Percentiles rank a stretch among this genome's conserved stretches.
phyloP scores from a whole-genome alignment of 306 rosid species.

The Albizia julibrissin region DNA sequence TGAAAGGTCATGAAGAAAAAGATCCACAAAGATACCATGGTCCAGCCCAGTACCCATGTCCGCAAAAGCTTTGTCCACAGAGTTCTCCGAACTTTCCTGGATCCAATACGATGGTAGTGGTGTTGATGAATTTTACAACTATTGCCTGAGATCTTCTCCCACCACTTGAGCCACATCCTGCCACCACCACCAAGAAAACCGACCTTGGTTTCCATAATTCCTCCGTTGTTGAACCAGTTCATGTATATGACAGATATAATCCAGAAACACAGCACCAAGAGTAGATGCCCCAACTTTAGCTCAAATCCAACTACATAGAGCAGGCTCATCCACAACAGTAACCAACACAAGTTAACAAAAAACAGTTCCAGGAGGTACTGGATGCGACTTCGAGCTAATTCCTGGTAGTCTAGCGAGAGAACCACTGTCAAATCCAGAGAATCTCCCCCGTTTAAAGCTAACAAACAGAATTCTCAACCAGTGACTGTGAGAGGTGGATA shows the following conservation, averaged over 20 bases:
- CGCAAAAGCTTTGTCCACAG: slow-evolving; percentile 64
- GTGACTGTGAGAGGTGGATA: slow-evolving; percentile 29
- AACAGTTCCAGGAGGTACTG: no score
- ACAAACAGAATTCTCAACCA: slow-evolving; percentile 36
- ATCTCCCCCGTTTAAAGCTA: slow-evolving; percentile 46
- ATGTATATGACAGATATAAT: slow-evolving; percentile 64
- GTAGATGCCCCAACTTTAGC: slow-evolving; percentile 79
- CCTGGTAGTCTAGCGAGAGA: slow-evolving; percentile 41
- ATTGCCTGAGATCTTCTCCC: slow-evolving; percentile 60
- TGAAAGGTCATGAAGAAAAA: slow-evolving; percentile 69
- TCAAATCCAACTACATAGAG: slow-evolving; percentile 81
- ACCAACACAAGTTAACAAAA: slow-evolving; percentile 52
- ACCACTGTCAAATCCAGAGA: slow-evolving; percentile 67
- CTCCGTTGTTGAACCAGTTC: slow-evolving; percentile 65
- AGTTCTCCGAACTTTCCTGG: slow-evolving; percentile 49
- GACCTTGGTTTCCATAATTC: slow-evolving; percentile 60
- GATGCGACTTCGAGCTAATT: no score
- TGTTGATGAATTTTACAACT: slow-evolving; percentile 50
- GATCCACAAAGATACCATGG: slow-evolving; percentile 59
- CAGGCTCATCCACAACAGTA: slow-evolving; percentile 77
- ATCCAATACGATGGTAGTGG: slow-evolving; percentile 59
- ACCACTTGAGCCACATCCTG: slow-evolving; percentile 65
- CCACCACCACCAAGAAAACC: slow-evolving; percentile 51
- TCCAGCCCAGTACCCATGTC: slow-evolving; percentile 68
- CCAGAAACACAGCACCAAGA: slow-evolving; percentile 79